Percentiles rank a stretch among this genome's conserved stretches.
Conservation (phyloP, 2,329 filamentous ascomycete genomes). For the Pseudocercospora eumusae region DNA sequence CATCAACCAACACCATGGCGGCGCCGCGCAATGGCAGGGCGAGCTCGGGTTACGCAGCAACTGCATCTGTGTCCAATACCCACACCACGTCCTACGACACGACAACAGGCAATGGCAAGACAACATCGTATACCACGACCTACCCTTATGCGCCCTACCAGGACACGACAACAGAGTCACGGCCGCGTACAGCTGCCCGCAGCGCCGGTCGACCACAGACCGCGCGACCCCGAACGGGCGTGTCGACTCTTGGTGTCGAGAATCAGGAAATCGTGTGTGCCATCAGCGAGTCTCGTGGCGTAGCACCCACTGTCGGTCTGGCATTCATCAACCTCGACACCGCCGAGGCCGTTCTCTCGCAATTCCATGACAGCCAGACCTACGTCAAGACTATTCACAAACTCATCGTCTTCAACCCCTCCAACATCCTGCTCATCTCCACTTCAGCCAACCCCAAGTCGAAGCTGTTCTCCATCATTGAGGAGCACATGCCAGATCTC, state of each 20-base stretch:
- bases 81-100: background rate
- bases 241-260: constrained; percentile 59
- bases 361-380: constrained; percentile 90
- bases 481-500: constrained; percentile 68
- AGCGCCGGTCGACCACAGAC: constrained; percentile 32
- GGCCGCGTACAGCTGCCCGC: constrained; percentile 29
- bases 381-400: constrained; percentile 89
- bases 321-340: constrained; percentile 86
- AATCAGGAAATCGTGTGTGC: constrained; percentile 82
- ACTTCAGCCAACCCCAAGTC: constrained; percentile 71
- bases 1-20: background rate
- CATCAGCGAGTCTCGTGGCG: constrained; percentile 80
- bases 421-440: constrained; percentile 74
- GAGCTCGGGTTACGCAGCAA: background rate
- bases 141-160: constrained; percentile 18
- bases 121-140: constrained; percentile 1
- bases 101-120: background rate
- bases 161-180: constrained; percentile 29
- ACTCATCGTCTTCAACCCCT: constrained; percentile 75
- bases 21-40: background rate
- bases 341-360: constrained; percentile 79
- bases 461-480: constrained; percentile 71
- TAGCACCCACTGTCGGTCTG: constrained; percentile 75
- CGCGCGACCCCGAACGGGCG: constrained; percentile 54
- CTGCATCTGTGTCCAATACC: background rate